phyloP scores from a whole-genome alignment of 1,139 yeast genomes.

The Yarrowia galli region DNA sequence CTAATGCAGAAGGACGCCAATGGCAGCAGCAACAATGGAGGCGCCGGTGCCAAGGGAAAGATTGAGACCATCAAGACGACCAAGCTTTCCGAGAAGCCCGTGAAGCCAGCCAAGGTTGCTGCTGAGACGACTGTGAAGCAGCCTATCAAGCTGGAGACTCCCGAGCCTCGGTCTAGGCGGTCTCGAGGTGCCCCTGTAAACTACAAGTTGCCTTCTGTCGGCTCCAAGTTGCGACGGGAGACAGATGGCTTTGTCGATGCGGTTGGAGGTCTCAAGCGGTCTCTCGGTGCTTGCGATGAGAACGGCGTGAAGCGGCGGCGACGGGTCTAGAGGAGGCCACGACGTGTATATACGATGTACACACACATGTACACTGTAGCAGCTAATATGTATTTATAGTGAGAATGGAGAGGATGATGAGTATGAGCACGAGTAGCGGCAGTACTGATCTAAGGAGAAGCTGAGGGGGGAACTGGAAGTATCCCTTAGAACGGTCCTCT shows the following conservation, averaged over 20 bases:
- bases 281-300: constrained; percentile 9
- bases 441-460: too few relatives aligned
- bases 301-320: constrained; percentile 22
- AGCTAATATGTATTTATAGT: constrained; percentile 20
- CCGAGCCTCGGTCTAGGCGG: constrained; percentile 26
- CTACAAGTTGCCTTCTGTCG: constrained; percentile 72
- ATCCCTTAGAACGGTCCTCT: too few relatives aligned
- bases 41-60: constrained; percentile 10
- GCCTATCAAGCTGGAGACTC: constrained; percentile 1
- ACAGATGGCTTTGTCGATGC: constrained; percentile 69
- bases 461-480: too few relatives aligned
- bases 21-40: not conserved
- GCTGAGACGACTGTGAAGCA: not conserved
- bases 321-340: not conserved
- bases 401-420: not conserved
- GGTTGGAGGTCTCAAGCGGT: constrained; percentile 40
- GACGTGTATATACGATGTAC: not conserved
- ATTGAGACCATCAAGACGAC: constrained; percentile 1
- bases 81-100: constrained; percentile 22
- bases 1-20: constrained; percentile 30
- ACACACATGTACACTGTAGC: constrained; percentile 11
- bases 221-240: constrained; percentile 75
- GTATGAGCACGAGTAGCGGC: not conserved
- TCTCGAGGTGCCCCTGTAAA: constrained; percentile 53
- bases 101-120: not conserved